phyloP scores from a whole-genome alignment of 2,329 filamentous ascomycete species.

The Penicillium sp. region DNA sequence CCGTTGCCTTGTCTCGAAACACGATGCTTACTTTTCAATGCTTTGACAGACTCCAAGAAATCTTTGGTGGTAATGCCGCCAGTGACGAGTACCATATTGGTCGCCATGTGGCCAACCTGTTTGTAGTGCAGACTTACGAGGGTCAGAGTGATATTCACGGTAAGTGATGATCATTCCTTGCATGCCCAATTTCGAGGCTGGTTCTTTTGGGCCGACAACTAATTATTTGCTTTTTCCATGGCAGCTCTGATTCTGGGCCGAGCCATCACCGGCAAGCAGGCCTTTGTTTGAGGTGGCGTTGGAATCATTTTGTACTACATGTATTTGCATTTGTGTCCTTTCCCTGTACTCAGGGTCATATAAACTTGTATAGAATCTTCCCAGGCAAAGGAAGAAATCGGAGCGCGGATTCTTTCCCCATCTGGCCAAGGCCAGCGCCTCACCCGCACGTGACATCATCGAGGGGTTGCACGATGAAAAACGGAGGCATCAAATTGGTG shows the following conservation, averaged over 20 bases:
- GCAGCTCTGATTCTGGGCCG: slow-evolving; percentile 69
- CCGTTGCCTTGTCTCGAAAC: not conserved
- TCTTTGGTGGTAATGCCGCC: slow-evolving; percentile 97
- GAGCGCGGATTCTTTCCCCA: slow-evolving; percentile 19
- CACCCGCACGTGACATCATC: slow-evolving; percentile 35
- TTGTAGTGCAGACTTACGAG: slow-evolving; percentile 97
- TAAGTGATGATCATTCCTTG: slow-evolving; percentile 53
- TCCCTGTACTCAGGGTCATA: slow-evolving; percentile 1
- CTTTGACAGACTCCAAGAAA: slow-evolving; percentile 72
- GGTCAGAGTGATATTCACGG: slow-evolving; percentile 97
- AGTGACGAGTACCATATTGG: slow-evolving; percentile 97
- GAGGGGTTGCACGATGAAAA: slow-evolving; percentile 24
- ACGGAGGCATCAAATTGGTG: slow-evolving; percentile 1
- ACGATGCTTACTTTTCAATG: slow-evolving; percentile 17
- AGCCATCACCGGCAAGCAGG: slow-evolving; percentile 75
- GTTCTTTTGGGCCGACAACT: slow-evolving; percentile 38
- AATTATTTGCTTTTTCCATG: slow-evolving; percentile 44
- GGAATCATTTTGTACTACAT: not conserved
- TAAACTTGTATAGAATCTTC: slow-evolving; percentile 10
- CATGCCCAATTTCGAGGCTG: slow-evolving; percentile 32
- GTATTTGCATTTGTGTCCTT: not conserved
- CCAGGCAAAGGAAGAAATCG: slow-evolving; percentile 2
- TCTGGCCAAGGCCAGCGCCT: slow-evolving; percentile 24
- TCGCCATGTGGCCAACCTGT: slow-evolving; percentile 91
- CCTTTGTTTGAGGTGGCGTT: slow-evolving; percentile 64